phyloP scores from a whole-genome alignment of 2,329 filamentous ascomycete genomes.

The Incumbomyces delicatus region DNA sequence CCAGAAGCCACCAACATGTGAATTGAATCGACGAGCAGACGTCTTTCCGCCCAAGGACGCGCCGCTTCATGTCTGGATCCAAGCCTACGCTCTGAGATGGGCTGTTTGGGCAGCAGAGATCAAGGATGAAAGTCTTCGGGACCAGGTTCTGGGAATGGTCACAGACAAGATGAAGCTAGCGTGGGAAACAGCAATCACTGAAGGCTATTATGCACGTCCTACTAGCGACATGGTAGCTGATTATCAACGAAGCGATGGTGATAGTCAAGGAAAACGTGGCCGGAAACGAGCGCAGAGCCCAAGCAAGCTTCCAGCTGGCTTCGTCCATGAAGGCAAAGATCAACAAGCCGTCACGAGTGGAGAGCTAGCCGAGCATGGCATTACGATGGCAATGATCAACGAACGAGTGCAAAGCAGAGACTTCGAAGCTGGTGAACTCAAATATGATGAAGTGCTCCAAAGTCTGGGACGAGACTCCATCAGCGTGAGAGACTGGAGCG shows the following conservation, averaged over 20 bases:
- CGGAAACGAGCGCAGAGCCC: conserved; percentile 4
- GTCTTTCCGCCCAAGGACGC: conserved; percentile 9
- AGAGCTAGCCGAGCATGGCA: conserved; percentile 13
- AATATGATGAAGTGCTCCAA: conserved; percentile 8
- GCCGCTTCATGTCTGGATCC: conserved; percentile 12
- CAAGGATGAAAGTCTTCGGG: conserved; percentile 10
- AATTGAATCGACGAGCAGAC: neutral
- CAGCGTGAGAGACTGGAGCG: conserved; percentile 11
- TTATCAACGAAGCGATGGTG: neutral
- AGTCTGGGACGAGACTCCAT: conserved; percentile 6
- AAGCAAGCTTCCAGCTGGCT: neutral
- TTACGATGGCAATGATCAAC: conserved; percentile 12
- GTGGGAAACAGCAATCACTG: conserved; percentile 9
- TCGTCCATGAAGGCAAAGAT: conserved; percentile 4
- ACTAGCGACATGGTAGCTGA: neutral
- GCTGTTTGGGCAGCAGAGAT: conserved; percentile 13
- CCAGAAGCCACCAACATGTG: neutral
- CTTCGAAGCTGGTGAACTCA: conserved; percentile 7
- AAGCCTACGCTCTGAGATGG: conserved; percentile 15
- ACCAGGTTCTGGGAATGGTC: conserved; percentile 13
- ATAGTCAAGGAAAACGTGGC: conserved; percentile 1
- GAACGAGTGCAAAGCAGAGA: conserved; percentile 7
- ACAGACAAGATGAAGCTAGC: conserved; percentile 14
- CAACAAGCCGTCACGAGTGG: conserved; percentile 12
- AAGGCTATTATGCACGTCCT: conserved; percentile 4